Evolutionary conservation across 1,139 yeast genomes (phyloP), one percentile per base, ranked within the genome.

Genomic region (Blastobotrys illinoisensis): DNA sequence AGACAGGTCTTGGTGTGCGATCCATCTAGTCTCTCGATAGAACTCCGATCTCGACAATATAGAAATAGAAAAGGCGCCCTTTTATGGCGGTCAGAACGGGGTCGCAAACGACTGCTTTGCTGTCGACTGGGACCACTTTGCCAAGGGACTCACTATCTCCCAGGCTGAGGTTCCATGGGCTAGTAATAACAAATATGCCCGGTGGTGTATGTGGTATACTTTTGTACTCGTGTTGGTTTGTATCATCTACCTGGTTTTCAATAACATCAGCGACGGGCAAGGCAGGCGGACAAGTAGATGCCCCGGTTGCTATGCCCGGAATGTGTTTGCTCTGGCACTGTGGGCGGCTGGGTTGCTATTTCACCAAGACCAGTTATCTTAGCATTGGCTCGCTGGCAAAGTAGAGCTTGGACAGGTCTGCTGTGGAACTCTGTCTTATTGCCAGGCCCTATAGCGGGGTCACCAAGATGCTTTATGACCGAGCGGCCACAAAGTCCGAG

Each of bases 381-480:
- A 62, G 75, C 68, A 47, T 83, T n/a, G 66, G 79, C 32, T 74
- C 79, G 2, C 56, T 71, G 40, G 76, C 74, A 13, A 68, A 68
- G 44, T 58, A 58, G 7, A 56, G 59, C 14, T 50, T 56, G 9
- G 56, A 65, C 60, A 48, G 50, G 21, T 60, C 59, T 2, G 24
- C 47, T 11, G 52, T 60, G 40, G 69, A 70, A 19, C 67, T 83
- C 71, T 78, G 76, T 61, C 73, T 83, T 49, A 68, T 82, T 9
- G 73, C 82, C 9, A 72, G 79, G 48, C 80, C 85, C 0, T 74
- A 76, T 57, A 67, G 67, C 16, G 88, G 88, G 0, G 69, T 82
- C 54, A 83, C 88, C 1, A 64, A 56, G 44, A 61, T 57, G 46
- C 54, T 75, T 1, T 68, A 68, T 54, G 60, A 67, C 11, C 59